phyloP scores from a whole-genome alignment of 331 rosid genomes.

The Acacia pycnantha region DNA sequence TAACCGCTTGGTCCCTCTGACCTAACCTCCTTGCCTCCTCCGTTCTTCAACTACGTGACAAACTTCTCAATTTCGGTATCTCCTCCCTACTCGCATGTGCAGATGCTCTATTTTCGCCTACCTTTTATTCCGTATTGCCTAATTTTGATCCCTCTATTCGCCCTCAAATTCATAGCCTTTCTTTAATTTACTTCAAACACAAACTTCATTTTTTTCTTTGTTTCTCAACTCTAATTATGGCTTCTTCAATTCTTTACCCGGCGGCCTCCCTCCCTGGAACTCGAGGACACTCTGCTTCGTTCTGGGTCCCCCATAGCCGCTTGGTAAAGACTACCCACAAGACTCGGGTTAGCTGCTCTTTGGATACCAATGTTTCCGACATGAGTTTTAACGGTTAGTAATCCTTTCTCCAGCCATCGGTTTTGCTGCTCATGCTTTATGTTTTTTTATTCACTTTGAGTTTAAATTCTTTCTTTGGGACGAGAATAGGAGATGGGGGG shows the following conservation, averaged over 20 bases:
- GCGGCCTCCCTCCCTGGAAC: slow-evolving; percentile 45
- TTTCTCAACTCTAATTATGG: slow-evolving; percentile 11
- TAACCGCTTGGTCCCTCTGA: background rate
- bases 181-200: background rate
- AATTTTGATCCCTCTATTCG: background rate
- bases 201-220: slow-evolving; percentile 29
- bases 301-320: slow-evolving; percentile 29
- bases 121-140: background rate
- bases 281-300: slow-evolving; percentile 8
- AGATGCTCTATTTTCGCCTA: slow-evolving; percentile 23
- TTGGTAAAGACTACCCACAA: slow-evolving; percentile 34
- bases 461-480: background rate
- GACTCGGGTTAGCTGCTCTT: slow-evolving; percentile 61
- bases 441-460: background rate
- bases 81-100: slow-evolving; percentile 14
- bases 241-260: slow-evolving; percentile 44
- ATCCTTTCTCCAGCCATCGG: background rate
- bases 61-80: slow-evolving; percentile 33
- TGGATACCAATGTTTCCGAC: slow-evolving; percentile 85
- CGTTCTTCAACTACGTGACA: slow-evolving; percentile 34
- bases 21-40: background rate
- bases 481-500: background rate
- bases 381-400: slow-evolving; percentile 80
- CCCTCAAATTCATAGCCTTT: background rate
- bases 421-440: background rate